A percentile compares a stretch with the other conserved stretches of the same genome.
Conservation (phyloP, 164 flowering plant species). For the Vitis rupestris region DNA sequence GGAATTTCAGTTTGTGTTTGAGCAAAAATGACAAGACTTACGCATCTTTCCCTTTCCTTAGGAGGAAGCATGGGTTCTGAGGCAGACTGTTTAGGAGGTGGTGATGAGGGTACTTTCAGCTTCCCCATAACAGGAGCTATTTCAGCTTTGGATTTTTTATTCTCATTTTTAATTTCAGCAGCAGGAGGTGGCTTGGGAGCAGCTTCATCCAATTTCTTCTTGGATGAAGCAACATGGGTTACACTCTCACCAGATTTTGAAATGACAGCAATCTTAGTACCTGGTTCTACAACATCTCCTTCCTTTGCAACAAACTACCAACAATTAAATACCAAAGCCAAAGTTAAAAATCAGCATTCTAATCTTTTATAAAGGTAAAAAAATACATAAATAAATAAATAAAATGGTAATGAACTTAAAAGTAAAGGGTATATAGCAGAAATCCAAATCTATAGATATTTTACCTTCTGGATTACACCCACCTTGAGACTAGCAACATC, state of each 20-base stretch:
- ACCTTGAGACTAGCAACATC: slow-evolving; percentile 93
- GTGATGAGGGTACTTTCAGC: slow-evolving; percentile 50
- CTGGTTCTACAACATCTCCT: slow-evolving; percentile 97
- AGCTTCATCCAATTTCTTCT: slow-evolving; percentile 34
- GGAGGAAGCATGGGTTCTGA: slow-evolving; percentile 94
- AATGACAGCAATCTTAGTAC: slow-evolving; percentile 83
- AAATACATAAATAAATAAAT: too few relatives aligned
- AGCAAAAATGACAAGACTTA: slow-evolving; percentile 20
- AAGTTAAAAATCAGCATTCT: not conserved
- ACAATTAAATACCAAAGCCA: not conserved
- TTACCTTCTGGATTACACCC: slow-evolving; percentile 83
- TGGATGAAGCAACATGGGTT: slow-evolving; percentile 64
- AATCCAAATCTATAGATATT: not conserved
- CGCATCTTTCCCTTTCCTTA: slow-evolving; percentile 93
- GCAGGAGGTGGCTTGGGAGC: slow-evolving; percentile 44
- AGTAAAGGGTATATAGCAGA: too few relatives aligned
- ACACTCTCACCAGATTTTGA: slow-evolving; percentile 73
- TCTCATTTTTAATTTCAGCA: slow-evolving; percentile 22
- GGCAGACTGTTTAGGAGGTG: slow-evolving; percentile 53
- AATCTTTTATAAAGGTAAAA: not conserved
- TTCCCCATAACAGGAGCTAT: slow-evolving; percentile 43
- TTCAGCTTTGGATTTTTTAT: slow-evolving; percentile 50
- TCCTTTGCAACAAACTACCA: slow-evolving; percentile 82
- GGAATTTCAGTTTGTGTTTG: too few relatives aligned
- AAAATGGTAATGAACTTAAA: too few relatives aligned